Conservation (phyloP, 2,329 filamentous ascomycete species). For the Nothophoma quercina region DNA sequence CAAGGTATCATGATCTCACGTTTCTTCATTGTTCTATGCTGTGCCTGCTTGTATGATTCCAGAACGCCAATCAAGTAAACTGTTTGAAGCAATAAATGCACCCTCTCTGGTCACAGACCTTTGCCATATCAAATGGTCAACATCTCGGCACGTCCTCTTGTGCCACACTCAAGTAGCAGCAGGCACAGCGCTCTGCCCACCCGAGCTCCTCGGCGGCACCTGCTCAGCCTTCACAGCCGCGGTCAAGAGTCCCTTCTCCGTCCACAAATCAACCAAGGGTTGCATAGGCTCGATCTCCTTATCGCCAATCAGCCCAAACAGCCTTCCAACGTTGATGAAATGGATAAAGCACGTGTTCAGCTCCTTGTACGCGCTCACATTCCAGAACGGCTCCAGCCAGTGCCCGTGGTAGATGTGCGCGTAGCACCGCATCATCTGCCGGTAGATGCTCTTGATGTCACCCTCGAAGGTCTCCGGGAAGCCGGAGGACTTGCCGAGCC, state of each 20-base stretch:
- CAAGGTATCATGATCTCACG: background rate
- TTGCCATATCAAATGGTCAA: conserved; percentile 20
- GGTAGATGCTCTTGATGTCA: conserved; percentile 77
- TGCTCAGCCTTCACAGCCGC: conserved; percentile 30
- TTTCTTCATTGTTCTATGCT: conserved; percentile 20
- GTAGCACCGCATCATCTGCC: conserved; percentile 64
- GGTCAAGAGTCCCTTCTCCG: conserved; percentile 86
- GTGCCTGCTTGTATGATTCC: conserved; percentile 9
- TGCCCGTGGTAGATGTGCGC: conserved; percentile 62
- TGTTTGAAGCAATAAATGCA: too few relatives aligned
- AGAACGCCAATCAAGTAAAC: conserved; percentile 13
- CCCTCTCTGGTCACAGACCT: conserved; percentile 14
- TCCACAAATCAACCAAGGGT: conserved; percentile 90
- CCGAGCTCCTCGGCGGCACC: conserved; percentile 26
- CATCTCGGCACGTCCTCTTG: background rate
- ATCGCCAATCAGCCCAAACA: conserved; percentile 79
- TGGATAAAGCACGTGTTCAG: conserved; percentile 63
- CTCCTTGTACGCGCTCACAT: conserved; percentile 57
- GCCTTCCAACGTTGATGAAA: conserved; percentile 71
- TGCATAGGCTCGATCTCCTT: conserved; percentile 96
- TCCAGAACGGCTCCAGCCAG: conserved; percentile 60
- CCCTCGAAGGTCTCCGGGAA: conserved; percentile 63
- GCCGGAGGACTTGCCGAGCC: conserved; percentile 90
- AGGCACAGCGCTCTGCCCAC: conserved; percentile 23
- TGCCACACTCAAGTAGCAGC: conserved; percentile 18